phyloP scores from a whole-genome alignment of 768 basidiomycete species.

The Pulveroboletus ravenelii region DNA sequence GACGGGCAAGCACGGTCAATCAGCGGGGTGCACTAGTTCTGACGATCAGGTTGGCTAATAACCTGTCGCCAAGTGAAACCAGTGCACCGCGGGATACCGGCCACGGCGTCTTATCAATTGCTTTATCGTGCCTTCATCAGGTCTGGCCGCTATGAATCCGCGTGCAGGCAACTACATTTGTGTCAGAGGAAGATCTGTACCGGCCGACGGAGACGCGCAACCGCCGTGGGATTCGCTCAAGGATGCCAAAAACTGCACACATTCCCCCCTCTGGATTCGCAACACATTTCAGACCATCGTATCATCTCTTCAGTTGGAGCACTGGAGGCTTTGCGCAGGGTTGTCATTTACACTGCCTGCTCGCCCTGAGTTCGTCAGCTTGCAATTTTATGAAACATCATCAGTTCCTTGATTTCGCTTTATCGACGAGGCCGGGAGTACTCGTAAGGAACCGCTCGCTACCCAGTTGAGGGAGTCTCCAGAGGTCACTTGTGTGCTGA shows the following conservation, averaged over 20 bases:
- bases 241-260: too few species aligned
- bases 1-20: background rate
- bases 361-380: background rate
- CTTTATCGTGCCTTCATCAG: background rate
- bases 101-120: background rate
- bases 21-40: background rate
- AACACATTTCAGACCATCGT: background rate
- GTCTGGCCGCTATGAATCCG: background rate
- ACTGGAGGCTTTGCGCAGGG: background rate
- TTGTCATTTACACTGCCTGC: background rate
- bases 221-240: too few species aligned
- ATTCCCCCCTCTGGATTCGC: background rate
- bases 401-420: background rate
- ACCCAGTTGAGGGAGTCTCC: background rate
- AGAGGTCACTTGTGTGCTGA: background rate
- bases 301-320: background rate
- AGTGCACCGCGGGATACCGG: background rate
- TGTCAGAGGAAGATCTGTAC: background rate
- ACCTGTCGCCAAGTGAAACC: background rate
- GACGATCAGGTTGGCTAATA: background rate
- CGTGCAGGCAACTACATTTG: background rate
- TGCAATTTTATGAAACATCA: background rate
- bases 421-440: background rate
- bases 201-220: background rate
- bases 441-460: background rate